These are phyloP conservation scores for Fusarium vanettenii DNA, from an alignment of 2,329 filamentous ascomycete genomes.

Conservation along the genomic window DNA sequence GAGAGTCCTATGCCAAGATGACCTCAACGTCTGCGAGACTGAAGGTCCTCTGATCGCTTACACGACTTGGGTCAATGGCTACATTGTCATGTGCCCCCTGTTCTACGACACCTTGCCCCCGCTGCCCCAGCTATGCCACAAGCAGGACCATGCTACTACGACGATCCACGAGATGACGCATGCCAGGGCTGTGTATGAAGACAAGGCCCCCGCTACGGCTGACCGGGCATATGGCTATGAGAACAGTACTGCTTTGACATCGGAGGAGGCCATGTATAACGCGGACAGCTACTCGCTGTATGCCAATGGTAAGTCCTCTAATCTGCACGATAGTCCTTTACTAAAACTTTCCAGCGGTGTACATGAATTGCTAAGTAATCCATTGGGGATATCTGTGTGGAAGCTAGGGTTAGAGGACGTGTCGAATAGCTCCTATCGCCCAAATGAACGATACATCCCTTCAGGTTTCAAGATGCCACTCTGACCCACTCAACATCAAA, in stretches of 20 bases:
- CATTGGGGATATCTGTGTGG: too few species aligned
- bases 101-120: slow-evolving; percentile 26
- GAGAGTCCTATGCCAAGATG: slow-evolving; percentile 7
- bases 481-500: background rate
- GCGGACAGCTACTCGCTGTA: slow-evolving; percentile 33
- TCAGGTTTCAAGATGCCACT: background rate
- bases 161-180: slow-evolving; percentile 37
- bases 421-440: background rate
- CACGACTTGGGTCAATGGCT: slow-evolving; percentile 36
- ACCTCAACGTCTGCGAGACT: slow-evolving; percentile 19
- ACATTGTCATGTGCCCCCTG: slow-evolving; percentile 28
- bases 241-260: slow-evolving; percentile 31
- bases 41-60: slow-evolving; percentile 31
- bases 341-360: slow-evolving; percentile 11
- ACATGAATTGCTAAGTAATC: slow-evolving; percentile 6
- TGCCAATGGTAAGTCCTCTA: slow-evolving; percentile 24
- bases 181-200: slow-evolving; percentile 25
- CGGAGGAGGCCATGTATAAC: slow-evolving; percentile 23
- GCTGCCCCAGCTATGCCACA: slow-evolving; percentile 27
- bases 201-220: slow-evolving; percentile 17
- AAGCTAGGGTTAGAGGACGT: background rate
- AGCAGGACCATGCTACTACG: slow-evolving; percentile 35
- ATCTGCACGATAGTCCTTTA: background rate
- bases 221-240: slow-evolving; percentile 37
- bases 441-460: too few species aligned